These are phyloP conservation scores for Ogataea parapolymorpha DNA, from an alignment of 805 yeast species.

Conservation along the genomic window DNA sequence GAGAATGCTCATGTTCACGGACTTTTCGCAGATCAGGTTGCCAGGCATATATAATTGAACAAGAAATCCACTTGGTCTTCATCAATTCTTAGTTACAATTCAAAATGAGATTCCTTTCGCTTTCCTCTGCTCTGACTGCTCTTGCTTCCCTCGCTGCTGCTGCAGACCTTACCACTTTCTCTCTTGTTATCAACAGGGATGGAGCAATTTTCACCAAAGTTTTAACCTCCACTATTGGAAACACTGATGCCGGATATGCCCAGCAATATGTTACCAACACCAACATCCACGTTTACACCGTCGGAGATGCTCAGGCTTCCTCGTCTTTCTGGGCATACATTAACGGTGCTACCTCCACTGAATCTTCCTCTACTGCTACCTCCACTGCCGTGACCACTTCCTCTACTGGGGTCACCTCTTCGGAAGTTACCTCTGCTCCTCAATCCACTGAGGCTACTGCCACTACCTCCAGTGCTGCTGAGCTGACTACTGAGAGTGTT, in stretches of 20 bases:
- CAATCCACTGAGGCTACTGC: background rate
- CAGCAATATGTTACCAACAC: background rate
- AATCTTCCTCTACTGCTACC: background rate
- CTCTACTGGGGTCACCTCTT: background rate
- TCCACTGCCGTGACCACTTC: background rate
- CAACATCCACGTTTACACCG: slow-evolving; percentile 1
- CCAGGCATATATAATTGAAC: too few relatives aligned
- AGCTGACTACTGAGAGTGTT: background rate
- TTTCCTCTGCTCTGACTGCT: background rate
- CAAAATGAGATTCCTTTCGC: background rate
- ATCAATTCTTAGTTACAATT: too few relatives aligned
- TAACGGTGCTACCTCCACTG: background rate
- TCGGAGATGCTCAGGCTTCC: background rate
- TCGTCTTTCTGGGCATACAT: background rate
- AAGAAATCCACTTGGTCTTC: too few relatives aligned
- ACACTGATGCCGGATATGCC: background rate
- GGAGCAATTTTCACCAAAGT: slow-evolving; percentile 2
- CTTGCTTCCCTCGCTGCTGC: background rate
- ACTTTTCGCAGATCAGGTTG: too few relatives aligned
- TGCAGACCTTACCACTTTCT: background rate
- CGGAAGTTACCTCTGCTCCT: background rate
- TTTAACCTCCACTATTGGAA: background rate
- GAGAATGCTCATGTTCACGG: too few relatives aligned
- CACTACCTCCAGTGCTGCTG: background rate
- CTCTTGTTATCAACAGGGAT: slow-evolving; percentile 1